Evolutionary conservation across 306 rosid genomes (phyloP).

Genomic region (Cicer chorassanicum): DNA sequence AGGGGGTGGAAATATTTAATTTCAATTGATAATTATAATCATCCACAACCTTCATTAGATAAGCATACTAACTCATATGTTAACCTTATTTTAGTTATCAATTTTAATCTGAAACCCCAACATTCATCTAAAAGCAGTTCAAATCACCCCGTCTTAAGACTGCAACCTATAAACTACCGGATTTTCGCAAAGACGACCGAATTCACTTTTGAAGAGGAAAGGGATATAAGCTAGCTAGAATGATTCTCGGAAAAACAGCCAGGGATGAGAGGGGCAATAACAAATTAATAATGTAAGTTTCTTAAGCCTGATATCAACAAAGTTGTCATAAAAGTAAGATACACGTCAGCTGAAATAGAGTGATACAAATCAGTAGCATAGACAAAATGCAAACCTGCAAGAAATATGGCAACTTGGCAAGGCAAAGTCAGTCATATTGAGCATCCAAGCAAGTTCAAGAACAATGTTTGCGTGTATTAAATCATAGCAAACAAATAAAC

Average conservation of each 20-base stretch:
- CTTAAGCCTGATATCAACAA: slow-evolving; percentile 35
- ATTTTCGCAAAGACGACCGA: not conserved
- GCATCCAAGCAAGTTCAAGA: slow-evolving; percentile 97
- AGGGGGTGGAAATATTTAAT: too few species aligned
- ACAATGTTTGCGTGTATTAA: slow-evolving; percentile 78
- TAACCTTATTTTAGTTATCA: slow-evolving; percentile 19
- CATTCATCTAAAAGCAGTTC: slow-evolving; percentile 33
- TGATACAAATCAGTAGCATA: slow-evolving; percentile 6
- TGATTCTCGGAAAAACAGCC: not conserved
- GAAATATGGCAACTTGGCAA: slow-evolving; percentile 72
- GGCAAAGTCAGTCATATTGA: slow-evolving; percentile 93
- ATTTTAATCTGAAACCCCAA: slow-evolving; percentile 30
- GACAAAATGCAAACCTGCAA: slow-evolving; percentile 69
- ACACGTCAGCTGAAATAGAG: slow-evolving; percentile 27
- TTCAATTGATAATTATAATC: too few species aligned
- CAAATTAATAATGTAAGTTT: not conserved
- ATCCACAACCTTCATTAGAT: slow-evolving; percentile 39
- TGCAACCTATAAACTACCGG: slow-evolving; percentile 1
- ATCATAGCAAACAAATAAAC: slow-evolving; percentile 97
- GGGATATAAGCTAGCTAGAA: slow-evolving; percentile 6
- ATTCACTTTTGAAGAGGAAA: slow-evolving; percentile 18
- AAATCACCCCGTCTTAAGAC: slow-evolving; percentile 17
- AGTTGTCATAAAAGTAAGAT: slow-evolving; percentile 24
- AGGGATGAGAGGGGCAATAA: not conserved
- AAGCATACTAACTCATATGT: slow-evolving; percentile 12